Percentiles rank a stretch among this genome's conserved stretches.
Evolutionary conservation across 345 rosid genomes (phyloP).

Genomic region (Corchorus olitorius): DNA sequence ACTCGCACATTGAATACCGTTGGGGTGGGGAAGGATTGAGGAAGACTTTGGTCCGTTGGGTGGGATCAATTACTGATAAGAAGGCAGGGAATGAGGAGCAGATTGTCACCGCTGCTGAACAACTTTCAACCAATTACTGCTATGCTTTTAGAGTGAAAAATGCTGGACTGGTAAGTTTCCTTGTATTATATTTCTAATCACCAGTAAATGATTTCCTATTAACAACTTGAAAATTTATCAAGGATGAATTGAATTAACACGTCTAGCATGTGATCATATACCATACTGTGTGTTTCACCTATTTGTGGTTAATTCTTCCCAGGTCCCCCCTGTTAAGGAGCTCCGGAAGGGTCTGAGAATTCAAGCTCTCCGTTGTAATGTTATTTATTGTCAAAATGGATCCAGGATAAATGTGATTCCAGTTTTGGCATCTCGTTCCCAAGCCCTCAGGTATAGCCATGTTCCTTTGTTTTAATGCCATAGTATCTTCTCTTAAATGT

Average conservation of each 20-base stretch:
- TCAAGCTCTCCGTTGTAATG: conserved; percentile 91
- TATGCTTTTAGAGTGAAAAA: conserved; percentile 71
- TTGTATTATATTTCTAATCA: neutral
- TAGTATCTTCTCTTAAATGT: neutral
- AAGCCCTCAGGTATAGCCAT: conserved; percentile 21
- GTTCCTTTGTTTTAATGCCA: neutral
- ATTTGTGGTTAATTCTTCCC: conserved; percentile 23
- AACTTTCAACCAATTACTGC: conserved; percentile 86
- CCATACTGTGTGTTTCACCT: neutral
- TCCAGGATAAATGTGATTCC: conserved; percentile 80
- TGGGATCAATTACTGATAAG: conserved; percentile 54
- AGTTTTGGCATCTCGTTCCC: conserved; percentile 35
- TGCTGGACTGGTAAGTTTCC: conserved; percentile 56
- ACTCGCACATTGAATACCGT: conserved; percentile 93
- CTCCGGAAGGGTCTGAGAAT: conserved; percentile 80
- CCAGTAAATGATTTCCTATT: neutral
- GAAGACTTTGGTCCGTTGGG: conserved; percentile 95
- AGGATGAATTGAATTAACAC: conserved; percentile 13
- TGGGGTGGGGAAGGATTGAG: conserved; percentile 99
- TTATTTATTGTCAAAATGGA: conserved; percentile 78
- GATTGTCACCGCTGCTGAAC: conserved; percentile 70
- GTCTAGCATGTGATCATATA: neutral
- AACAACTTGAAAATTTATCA: neutral
- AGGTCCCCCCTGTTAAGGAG: conserved; percentile 87
- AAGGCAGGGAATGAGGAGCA: conserved; percentile 53